Evolutionary conservation across 2,329 filamentous ascomycete species (phyloP).

Genomic region (Exophiala bonariae): DNA sequence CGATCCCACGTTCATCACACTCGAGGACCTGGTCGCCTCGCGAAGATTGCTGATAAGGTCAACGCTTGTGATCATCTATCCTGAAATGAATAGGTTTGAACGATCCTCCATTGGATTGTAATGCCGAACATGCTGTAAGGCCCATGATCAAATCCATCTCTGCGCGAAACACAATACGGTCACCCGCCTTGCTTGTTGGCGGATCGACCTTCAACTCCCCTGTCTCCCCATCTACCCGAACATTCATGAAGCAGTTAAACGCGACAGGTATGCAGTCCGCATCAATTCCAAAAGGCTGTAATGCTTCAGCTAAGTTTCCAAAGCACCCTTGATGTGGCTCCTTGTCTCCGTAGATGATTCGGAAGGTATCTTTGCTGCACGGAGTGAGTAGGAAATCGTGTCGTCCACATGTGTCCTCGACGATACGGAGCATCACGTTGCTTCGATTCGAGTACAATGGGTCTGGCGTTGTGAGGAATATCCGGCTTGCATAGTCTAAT

Average conservation of each 20-base stretch:
- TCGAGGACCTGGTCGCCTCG: too few relatives aligned
- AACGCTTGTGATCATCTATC: too few relatives aligned
- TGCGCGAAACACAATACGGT: slow-evolving; percentile 29
- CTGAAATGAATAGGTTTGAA: slow-evolving; percentile 11
- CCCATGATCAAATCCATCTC: slow-evolving; percentile 31
- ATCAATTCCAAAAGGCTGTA: slow-evolving; percentile 22
- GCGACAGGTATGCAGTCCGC: slow-evolving; percentile 28
- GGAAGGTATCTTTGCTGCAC: slow-evolving; percentile 23
- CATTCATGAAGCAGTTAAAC: slow-evolving; percentile 33
- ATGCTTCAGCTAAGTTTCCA: slow-evolving; percentile 28
- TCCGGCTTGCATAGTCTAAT: slow-evolving; percentile 7
- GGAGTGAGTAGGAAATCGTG: slow-evolving; percentile 14
- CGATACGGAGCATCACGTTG: slow-evolving; percentile 11
- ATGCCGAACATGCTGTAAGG: slow-evolving; percentile 28
- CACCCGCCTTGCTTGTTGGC: slow-evolving; percentile 28
- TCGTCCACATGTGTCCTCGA: slow-evolving; percentile 9
- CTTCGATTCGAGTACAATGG: slow-evolving; percentile 11
- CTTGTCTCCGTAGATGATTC: slow-evolving; percentile 28
- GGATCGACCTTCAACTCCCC: slow-evolving; percentile 27
- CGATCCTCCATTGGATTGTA: slow-evolving; percentile 24
- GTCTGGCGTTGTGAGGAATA: slow-evolving; percentile 8
- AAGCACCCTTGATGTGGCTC: slow-evolving; percentile 30
- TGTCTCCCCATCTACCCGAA: slow-evolving; percentile 27
- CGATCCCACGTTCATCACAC: too few relatives aligned
- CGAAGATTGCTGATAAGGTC: too few relatives aligned